Conservation (phyloP, 2,329 filamentous ascomycete genomes). For the Curvularia sp. region DNA sequence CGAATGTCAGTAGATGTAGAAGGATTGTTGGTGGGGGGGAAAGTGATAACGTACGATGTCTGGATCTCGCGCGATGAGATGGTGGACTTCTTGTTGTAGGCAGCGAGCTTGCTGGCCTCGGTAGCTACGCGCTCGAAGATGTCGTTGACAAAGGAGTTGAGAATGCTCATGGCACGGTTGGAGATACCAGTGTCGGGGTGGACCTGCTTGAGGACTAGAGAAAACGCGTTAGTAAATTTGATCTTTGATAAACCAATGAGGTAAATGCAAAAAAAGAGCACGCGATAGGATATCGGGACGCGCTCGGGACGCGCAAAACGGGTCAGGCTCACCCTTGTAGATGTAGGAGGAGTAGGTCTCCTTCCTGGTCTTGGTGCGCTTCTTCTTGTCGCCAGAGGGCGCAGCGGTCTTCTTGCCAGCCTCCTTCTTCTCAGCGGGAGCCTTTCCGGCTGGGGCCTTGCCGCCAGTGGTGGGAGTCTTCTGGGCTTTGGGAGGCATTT, state of each 20-base stretch:
- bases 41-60: slow-evolving; percentile 73
- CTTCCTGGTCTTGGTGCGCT: slow-evolving; percentile 99
- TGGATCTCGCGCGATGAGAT: slow-evolving; percentile 99
- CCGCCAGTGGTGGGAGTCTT: slow-evolving; percentile 95
- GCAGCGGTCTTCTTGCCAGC: slow-evolving; percentile 98
- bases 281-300: slow-evolving; percentile 1
- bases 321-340: slow-evolving; percentile 84
- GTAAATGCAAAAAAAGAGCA: background rate
- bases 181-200: slow-evolving; percentile 99
- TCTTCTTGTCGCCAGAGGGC: slow-evolving; percentile 98
- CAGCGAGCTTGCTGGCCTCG: slow-evolving; percentile 97
- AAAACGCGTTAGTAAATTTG: slow-evolving; percentile 49
- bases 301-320: slow-evolving; percentile 21
- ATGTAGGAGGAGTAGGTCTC: slow-evolving; percentile 99
- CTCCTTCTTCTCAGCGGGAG: slow-evolving; percentile 98
- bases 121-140: slow-evolving; percentile 99
- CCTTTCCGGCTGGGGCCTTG: slow-evolving; percentile 85
- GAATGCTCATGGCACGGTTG: slow-evolving; percentile 99
- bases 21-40: too few species aligned
- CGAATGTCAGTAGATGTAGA: slow-evolving; percentile 39
- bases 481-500: slow-evolving; percentile 98
- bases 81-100: slow-evolving; percentile 99
- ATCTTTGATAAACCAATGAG: slow-evolving; percentile 2
- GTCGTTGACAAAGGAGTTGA: slow-evolving; percentile 99
- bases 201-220: slow-evolving; percentile 95